phyloP scores from a whole-genome alignment of 1,284 basidiomycete species.

The Irpex sp. region DNA sequence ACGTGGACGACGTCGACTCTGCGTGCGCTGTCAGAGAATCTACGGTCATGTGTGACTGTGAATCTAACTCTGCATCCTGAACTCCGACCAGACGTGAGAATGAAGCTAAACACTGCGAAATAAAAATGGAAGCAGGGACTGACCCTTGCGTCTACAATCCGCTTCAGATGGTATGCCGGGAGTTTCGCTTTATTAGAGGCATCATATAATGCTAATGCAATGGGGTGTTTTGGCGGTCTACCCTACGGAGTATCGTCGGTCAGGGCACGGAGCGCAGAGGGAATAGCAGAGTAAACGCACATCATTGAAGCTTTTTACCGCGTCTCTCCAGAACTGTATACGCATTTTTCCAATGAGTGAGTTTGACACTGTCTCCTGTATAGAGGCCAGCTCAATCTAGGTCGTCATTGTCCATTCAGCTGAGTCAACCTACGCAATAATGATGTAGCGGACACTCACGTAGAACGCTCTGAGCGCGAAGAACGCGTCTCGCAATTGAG shows the following conservation, averaged over 20 bases:
- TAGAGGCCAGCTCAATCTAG: constrained; percentile 80
- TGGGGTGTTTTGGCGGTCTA: constrained; percentile 78
- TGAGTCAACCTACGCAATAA: constrained; percentile 7
- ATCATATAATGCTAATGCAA: constrained; percentile 73
- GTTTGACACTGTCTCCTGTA: constrained; percentile 80
- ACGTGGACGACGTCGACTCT: constrained; percentile 76
- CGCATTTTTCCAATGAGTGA: constrained; percentile 82
- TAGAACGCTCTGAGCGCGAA: constrained; percentile 87
- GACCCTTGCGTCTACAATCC: constrained; percentile 85
- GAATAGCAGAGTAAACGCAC: constrained; percentile 38
- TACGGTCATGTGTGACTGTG: constrained; percentile 65
- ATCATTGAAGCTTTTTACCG: constrained; percentile 67
- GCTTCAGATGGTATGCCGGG: constrained; percentile 75
- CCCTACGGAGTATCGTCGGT: constrained; percentile 41
- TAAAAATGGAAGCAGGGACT: constrained; percentile 21
- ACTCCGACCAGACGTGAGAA: constrained; percentile 3
- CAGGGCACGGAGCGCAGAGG: constrained; percentile 9
- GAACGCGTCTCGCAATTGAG: constrained; percentile 60
- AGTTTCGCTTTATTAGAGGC: constrained; percentile 49
- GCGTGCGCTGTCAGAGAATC: constrained; percentile 71
- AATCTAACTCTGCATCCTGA: constrained; percentile 73
- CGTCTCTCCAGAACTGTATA: constrained; percentile 92
- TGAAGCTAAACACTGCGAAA: constrained; percentile 14
- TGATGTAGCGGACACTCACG: constrained; percentile 44
- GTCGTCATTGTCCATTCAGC: constrained; percentile 2